Conservation (phyloP, 2,329 filamentous ascomycete species). For the Aspergillus novoparasiticus region DNA sequence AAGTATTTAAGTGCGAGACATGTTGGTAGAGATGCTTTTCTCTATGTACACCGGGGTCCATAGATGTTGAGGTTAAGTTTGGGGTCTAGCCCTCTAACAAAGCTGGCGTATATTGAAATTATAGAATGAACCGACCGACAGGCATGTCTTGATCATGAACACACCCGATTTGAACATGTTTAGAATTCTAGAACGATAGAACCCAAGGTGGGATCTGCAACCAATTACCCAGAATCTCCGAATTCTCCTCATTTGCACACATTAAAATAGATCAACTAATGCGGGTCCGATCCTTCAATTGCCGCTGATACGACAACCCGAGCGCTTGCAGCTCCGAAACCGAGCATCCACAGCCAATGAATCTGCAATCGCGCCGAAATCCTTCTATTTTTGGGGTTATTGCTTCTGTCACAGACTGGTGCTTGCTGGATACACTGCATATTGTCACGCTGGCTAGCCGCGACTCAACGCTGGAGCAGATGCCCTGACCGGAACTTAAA, state of each 20-base stretch:
- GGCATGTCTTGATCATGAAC: no score
- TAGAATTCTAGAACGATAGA: not conserved
- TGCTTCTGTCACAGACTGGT: not conserved
- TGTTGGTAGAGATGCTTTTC: not conserved
- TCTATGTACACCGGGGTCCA: not conserved
- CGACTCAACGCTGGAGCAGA: not conserved
- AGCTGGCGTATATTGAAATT: not conserved
- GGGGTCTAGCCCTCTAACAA: not conserved
- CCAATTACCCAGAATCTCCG: not conserved
- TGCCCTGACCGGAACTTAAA: constrained; percentile 14
- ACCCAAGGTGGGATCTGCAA: not conserved
- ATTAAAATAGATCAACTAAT: constrained; percentile 8
- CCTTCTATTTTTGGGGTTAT: constrained; percentile 10
- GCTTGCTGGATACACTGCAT: not conserved
- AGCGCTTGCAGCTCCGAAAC: constrained; percentile 5
- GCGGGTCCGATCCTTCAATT: constrained; percentile 1
- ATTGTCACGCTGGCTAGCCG: not conserved
- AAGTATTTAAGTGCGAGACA: not conserved
- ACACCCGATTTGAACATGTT: not conserved
- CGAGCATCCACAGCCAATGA: constrained; percentile 12
- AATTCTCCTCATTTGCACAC: not conserved
- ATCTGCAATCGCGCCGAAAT: not conserved
- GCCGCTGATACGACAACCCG: constrained; percentile 3
- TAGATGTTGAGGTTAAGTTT: not conserved
- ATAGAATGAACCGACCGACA: not conserved